Evolutionary conservation across 176 grass and related monocot genomes (phyloP).

Genomic region (Triticum urartu): DNA sequence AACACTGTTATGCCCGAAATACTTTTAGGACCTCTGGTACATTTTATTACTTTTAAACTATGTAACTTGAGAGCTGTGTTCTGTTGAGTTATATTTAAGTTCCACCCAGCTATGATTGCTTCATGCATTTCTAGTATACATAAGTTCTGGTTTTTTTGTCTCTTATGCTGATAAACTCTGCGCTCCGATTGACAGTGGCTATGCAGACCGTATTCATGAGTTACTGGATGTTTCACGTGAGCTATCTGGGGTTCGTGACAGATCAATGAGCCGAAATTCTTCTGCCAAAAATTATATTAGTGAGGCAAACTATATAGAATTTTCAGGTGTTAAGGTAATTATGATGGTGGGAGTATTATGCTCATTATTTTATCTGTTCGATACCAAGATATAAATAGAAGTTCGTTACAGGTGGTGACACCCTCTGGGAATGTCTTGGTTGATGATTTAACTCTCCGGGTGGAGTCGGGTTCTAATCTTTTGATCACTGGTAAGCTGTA

Average conservation of each 20-base stretch:
- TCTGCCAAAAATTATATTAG: constrained; percentile 69
- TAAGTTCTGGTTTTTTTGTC: not conserved
- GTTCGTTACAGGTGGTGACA: constrained; percentile 86
- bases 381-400: constrained; percentile 30
- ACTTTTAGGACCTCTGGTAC: no score
- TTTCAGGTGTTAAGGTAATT: constrained; percentile 89
- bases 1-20: no score
- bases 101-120: constrained; percentile 5
- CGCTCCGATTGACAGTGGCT: constrained; percentile 58
- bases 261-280: constrained; percentile 42
- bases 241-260: constrained; percentile 54
- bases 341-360: not conserved
- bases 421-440: constrained; percentile 89
- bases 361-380: not conserved
- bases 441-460: constrained; percentile 73
- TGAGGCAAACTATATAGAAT: constrained; percentile 94
- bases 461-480: constrained; percentile 96
- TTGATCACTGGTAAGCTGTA: constrained; percentile 75
- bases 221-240: constrained; percentile 81
- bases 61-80: constrained; percentile 14
- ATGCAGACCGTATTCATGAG: constrained; percentile 92
- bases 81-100: not conserved
- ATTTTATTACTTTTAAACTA: no score
- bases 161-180: constrained; percentile 26
- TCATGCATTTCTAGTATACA: constrained; percentile 14